Percentiles rank a stretch among this genome's conserved stretches.
These are phyloP conservation scores for Phytopythium aichiense DNA, from an alignment of 352 stramenopile genomes.

Conservation along the genomic window DNA sequence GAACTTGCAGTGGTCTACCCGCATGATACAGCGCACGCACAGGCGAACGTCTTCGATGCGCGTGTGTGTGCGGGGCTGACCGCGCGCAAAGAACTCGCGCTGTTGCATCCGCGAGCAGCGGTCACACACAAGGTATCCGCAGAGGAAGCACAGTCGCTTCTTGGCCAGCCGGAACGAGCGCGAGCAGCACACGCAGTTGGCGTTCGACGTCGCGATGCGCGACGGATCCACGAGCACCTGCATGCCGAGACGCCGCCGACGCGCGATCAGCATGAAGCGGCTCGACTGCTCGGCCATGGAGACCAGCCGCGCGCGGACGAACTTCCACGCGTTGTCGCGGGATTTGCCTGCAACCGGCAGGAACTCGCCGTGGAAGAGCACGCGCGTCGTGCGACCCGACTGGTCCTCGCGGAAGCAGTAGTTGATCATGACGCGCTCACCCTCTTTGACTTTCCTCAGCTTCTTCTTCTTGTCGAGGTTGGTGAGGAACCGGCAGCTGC, in stretches of 20 bases:
- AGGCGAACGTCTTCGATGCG: constrained; percentile 39
- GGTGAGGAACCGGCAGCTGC: constrained; percentile 16
- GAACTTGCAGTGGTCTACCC: constrained; percentile 38
- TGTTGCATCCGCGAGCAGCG: constrained; percentile 40
- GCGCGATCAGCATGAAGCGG: constrained; percentile 34
- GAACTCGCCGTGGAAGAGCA: constrained; percentile 42
- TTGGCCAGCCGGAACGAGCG: constrained; percentile 29
- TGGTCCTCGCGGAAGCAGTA: constrained; percentile 40
- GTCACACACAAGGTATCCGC: constrained; percentile 49
- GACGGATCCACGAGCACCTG: constrained; percentile 36
- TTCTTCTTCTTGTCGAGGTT: not conserved
- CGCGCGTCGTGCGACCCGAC: constrained; percentile 23
- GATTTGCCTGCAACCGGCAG: constrained; percentile 7
- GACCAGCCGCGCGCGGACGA: constrained; percentile 16
- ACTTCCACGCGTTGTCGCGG: constrained; percentile 3
- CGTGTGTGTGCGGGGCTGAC: constrained; percentile 13
- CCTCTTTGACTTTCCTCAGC: constrained; percentile 13
- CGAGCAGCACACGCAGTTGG: constrained; percentile 39
- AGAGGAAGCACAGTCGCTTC: constrained; percentile 38
- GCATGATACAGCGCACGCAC: constrained; percentile 39
- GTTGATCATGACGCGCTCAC: constrained; percentile 38
- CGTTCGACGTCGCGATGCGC: constrained; percentile 20
- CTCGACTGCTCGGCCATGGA: constrained; percentile 18
- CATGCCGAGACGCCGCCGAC: constrained; percentile 40
- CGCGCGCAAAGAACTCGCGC: constrained; percentile 27